These are phyloP conservation scores for Claviceps spartinae DNA, from an alignment of 2,329 filamentous ascomycete genomes.

Conservation along the genomic window DNA sequence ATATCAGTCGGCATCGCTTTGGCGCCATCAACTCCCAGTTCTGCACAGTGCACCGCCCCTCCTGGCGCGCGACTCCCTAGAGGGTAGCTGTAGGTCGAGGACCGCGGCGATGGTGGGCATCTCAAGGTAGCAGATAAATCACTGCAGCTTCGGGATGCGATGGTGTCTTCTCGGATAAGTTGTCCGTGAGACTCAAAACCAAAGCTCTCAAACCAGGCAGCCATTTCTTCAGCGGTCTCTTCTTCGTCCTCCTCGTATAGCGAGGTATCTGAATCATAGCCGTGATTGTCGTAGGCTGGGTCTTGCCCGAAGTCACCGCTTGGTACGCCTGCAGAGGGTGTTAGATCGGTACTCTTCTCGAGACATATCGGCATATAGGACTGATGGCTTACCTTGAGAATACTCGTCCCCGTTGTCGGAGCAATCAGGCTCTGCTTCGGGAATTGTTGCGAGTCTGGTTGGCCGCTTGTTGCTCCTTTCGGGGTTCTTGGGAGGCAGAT, in stretches of 20 bases:
- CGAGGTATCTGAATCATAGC: not conserved
- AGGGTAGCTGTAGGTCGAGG: not conserved
- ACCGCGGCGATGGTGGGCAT: slow-evolving; percentile 10
- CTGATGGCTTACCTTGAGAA: not conserved
- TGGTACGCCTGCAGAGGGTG: not conserved
- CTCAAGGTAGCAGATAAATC: not conserved
- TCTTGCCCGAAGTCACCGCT: not conserved
- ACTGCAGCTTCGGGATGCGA: not conserved
- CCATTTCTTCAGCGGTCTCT: slow-evolving; percentile 32
- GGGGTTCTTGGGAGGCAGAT: slow-evolving; percentile 1
- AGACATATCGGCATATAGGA: not conserved
- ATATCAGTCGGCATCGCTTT: too few species aligned
- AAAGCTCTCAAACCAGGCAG: slow-evolving; percentile 38
- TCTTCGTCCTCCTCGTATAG: slow-evolving; percentile 25
- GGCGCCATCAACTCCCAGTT: too few species aligned
- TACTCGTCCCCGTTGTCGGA: not conserved
- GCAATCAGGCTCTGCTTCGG: not conserved
- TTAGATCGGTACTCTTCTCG: not conserved
- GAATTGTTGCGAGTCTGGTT: slow-evolving; percentile 13
- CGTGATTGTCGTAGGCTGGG: not conserved
- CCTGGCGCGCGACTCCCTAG: too few species aligned
- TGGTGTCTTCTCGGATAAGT: slow-evolving; percentile 19
- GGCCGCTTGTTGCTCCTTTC: slow-evolving; percentile 26
- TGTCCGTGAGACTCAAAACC: slow-evolving; percentile 30
- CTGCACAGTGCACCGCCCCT: too few species aligned